Conservation (phyloP, 2,329 filamentous ascomycete genomes). For the Graphilbum sp. region DNA sequence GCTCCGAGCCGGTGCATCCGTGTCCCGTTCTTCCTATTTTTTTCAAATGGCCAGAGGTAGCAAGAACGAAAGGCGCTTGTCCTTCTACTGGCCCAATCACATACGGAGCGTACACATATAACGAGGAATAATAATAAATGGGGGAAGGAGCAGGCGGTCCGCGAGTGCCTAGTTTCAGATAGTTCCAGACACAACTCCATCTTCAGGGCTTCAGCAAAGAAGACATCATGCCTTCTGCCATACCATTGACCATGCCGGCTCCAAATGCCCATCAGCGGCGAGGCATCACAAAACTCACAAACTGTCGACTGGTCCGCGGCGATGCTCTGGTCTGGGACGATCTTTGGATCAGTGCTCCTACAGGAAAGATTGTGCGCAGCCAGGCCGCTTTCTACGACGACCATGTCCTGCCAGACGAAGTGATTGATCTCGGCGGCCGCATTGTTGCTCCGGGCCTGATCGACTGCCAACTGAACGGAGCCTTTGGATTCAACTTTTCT, state of each 20-base stretch:
- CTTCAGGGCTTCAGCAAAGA: too few species aligned
- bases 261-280: conserved; percentile 17
- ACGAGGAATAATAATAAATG: too few species aligned
- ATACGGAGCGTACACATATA: too few species aligned
- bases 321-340: conserved; percentile 56
- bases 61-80: too few species aligned
- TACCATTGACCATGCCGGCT: conserved; percentile 19
- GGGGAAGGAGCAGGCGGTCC: too few species aligned
- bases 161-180: too few species aligned
- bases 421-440: conserved; percentile 65
- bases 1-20: too few species aligned
- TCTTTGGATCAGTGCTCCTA: conserved; percentile 73
- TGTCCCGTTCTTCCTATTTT: too few species aligned
- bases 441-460: conserved; percentile 79
- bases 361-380: conserved; percentile 65
- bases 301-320: conserved; percentile 61
- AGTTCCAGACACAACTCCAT: too few species aligned
- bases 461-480: conserved; percentile 83
- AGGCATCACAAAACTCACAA: conserved; percentile 73
- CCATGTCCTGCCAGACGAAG: conserved; percentile 51
- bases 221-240: conserved; percentile 14
- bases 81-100: too few species aligned
- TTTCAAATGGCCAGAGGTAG: too few species aligned
- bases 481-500: conserved; percentile 86
- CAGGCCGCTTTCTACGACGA: conserved; percentile 53